Evolutionary conservation across 495 filamentous ascomycete genomes (phyloP), one percentile per base, ranked within the genome.

Genomic region (Neurospora sp.): DNA sequence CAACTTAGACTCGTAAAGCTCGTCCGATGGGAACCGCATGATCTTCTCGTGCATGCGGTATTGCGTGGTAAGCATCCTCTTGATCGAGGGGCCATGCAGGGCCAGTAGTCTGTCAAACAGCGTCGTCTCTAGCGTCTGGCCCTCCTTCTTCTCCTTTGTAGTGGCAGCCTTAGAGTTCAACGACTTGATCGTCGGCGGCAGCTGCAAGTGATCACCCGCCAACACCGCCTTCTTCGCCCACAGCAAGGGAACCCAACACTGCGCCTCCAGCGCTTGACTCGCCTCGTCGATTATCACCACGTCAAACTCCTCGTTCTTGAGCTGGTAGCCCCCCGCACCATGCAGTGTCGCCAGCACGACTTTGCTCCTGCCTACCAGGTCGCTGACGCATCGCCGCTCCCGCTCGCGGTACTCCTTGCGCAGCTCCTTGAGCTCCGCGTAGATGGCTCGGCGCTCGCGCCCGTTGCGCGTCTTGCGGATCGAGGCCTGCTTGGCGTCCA

Each of bases 1-100:
- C 5, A 99, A 85, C 74, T 90, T 89, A 4, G 85, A 86, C 59
- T 93, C 91, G 84, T 99, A 99, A 27, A 99, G 87, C 80, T 94
- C 91, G 70, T 90, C 85, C 0, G 95, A 98, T 0, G 96, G 95
- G 80, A 98, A 98, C 44, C 87, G 85, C 96, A 98, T 98, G 78
- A 99, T 98, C 70, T 85, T 87, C 77, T 93, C 91, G 81, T 99
- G 95, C 96, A 99, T 99, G 10, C 96, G 92, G 81, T 99, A 99
- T 83, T 99, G 96, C 3, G 93, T 97, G n/a, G 93, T 98, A 12
- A 98, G 87, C 91, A 98, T 96, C 35, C 92, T 85, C 84, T 98
- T 99, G 81, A 99, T 93, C 0, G 82, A 84, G 4, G 90, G 81
- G 2, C 96, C 96, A 78, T 99, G 93, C 3, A 98, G 84, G 7